phyloP scores from a whole-genome alignment of 1,284 basidiomycete genomes.

The Heterobasidion annosum region DNA sequence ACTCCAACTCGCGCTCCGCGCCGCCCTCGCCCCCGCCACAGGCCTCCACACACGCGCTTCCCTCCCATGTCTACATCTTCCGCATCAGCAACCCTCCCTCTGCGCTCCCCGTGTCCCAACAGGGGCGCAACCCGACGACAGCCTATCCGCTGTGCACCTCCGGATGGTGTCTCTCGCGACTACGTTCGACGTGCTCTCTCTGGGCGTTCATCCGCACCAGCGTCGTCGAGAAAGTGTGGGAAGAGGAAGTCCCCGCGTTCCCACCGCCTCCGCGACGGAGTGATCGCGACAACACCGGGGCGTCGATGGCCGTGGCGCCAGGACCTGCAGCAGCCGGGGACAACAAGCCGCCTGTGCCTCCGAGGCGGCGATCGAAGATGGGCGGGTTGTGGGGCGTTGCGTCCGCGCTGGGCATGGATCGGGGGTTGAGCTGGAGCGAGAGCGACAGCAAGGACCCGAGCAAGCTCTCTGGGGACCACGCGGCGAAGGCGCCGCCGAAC shows the following conservation, averaged over 20 bases:
- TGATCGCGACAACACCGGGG: not conserved
- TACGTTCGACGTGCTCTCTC: constrained; percentile 83
- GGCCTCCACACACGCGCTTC: constrained; percentile 19
- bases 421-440: constrained; percentile 10
- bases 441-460: not conserved
- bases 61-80: constrained; percentile 52
- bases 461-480: too few species aligned
- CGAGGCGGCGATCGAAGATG: constrained; percentile 21
- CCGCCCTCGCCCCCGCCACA: constrained; percentile 15
- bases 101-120: constrained; percentile 8
- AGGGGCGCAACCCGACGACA: constrained; percentile 4
- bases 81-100: constrained; percentile 26
- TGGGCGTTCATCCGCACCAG: constrained; percentile 85
- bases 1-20: not conserved
- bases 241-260: constrained; percentile 53
- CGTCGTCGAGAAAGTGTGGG: constrained; percentile 80
- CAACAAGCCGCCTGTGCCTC: constrained; percentile 18
- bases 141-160: constrained; percentile 66
- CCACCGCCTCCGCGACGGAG: constrained; percentile 17
- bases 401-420: constrained; percentile 11
- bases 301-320: not conserved
- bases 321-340: not conserved
- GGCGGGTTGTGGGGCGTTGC: constrained; percentile 23
- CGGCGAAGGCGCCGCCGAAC: constrained; percentile 8
- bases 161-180: constrained; percentile 70